Evolutionary conservation across 306 rosid genomes (phyloP), one percentile per base, ranked within the genome.

Genomic region (Gleditsia sinensis): DNA sequence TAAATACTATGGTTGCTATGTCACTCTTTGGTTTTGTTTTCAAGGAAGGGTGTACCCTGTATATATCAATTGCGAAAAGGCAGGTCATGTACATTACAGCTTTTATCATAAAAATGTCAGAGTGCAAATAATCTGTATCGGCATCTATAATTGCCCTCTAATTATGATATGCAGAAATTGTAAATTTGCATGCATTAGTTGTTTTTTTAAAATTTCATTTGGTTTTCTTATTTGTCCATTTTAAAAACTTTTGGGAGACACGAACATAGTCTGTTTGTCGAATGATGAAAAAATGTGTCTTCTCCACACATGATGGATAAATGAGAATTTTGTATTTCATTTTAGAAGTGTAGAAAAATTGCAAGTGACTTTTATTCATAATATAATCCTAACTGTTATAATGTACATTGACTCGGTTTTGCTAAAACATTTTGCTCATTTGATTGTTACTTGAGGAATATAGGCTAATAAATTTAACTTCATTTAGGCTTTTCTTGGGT

Each of bases 41-140:
- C 75, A 83, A 50, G 87, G 87, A 43, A 83, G 53, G 9, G 82
- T 83, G 81, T 83, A 83, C 30, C 63, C 86, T 83, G 81, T 3
- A 79, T 70, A 28, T n/a, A 32, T 30, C 27, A 58, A 21, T 40
- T 28, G 16, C 20, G 50, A 50, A 75, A 11, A n/a, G 28, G 17
- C 11, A 55, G 16, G 40, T 58, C 16, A 69, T 21, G 3, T 23
- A 46, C 25, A 34, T 16, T 12, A 64, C 5, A 14, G 0, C 40
- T 61, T 25, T 69, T 50, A 17, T 43, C 21, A 30, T 34, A 50
- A 37, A 67, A 46, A n/a, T 43, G 42, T 48, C 19, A 37, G 9
- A 56, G 7, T 3, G 20, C 59, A 62, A 30, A 59, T 17, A 51
- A 20, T 34, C 25, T 20, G 2, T 74, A n/a, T 49, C 5, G 8